A percentile compares a stretch with the other conserved stretches of the same genome.
Evolutionary conservation across 2,329 filamentous ascomycete genomes (phyloP).

Genomic region (Fusarium sp.): DNA sequence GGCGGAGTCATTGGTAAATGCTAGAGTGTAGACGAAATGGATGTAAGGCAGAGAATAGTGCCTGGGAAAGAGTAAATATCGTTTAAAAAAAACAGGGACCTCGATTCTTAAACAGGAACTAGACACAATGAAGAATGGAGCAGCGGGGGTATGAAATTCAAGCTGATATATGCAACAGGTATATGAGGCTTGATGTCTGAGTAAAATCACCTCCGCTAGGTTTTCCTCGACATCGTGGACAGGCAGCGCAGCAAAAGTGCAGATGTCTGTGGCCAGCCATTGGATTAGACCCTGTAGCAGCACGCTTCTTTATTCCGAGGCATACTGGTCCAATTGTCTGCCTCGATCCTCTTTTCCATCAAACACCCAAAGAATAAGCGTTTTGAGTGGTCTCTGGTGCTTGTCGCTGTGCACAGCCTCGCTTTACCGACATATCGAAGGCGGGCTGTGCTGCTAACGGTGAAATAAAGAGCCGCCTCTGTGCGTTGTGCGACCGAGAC

Average conservation of each 20-base stretch:
- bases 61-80: not conserved
- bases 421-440: not conserved
- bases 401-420: slow-evolving; percentile 19
- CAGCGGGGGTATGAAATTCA: not conserved
- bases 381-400: slow-evolving; percentile 4
- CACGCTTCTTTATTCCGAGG: slow-evolving; percentile 17
- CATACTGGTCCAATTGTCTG: slow-evolving; percentile 14
- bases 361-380: not conserved
- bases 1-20: slow-evolving; percentile 2
- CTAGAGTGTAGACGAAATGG: not conserved
- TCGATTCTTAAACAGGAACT: not conserved
- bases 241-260: slow-evolving; percentile 20
- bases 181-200: not conserved
- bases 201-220: slow-evolving; percentile 4
- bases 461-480: slow-evolving; percentile 15
- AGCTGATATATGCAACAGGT: not conserved
- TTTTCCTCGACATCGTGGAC: slow-evolving; percentile 6
- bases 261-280: slow-evolving; percentile 16
- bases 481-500: slow-evolving; percentile 16
- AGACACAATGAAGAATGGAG: not conserved
- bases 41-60: slow-evolving; percentile 13
- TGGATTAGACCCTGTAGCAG: not conserved
- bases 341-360: not conserved
- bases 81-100: not conserved
- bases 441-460: slow-evolving; percentile 21